Evolutionary conservation across 1,284 basidiomycete genomes (phyloP), one percentile per base, ranked within the genome.

Genomic region (Naganishia albida): DNA sequence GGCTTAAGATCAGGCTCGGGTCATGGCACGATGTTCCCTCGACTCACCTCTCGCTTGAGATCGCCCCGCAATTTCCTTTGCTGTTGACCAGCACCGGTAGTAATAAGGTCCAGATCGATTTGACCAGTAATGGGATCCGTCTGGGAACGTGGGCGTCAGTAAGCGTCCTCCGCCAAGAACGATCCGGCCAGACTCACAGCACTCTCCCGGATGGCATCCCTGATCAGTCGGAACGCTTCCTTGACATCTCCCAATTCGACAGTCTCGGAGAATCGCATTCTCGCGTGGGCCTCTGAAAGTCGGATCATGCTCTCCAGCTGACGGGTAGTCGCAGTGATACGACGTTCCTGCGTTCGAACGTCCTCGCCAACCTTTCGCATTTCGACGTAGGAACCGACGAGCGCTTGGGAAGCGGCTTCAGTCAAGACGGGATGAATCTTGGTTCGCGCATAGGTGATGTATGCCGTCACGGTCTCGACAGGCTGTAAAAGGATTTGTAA

Each of bases 241-340:
- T 85, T 82, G 25, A 99, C 96, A 74, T 99, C 96, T 63, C 82
- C 80, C 48, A 91, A 81, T 71, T 94, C 89, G 56, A 99, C 95
- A 56, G 85, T 84, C 34, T 87, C 83, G 23, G 88, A 89, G 78
- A 96, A 89, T 1, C 93, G 86, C 94, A 98, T 97, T 25, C 94
- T 85, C 0, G 95, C 94, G 75, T 99, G 95, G 0, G 90, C 95
- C 80, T 99, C 96, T 0, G 90, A 89, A 30, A 99, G 85, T n/a
- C 96, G 90, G 75, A 99, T 98, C 88, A 99, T 93, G 71, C 88
- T 90, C 79, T 99, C 95, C 34, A 99, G 86, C 79, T 99, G 95
- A 62, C 95, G 87, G 0, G 96, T 98, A 34, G 95, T 99, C 1
- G 96, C 95, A 0, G 96, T 99, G 78, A 99, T 99, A 13, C 95